Percentiles rank a stretch among this genome's conserved stretches.
Evolutionary conservation across 495 filamentous ascomycete genomes (phyloP).

Genomic region (Amniculicola lignicola): DNA sequence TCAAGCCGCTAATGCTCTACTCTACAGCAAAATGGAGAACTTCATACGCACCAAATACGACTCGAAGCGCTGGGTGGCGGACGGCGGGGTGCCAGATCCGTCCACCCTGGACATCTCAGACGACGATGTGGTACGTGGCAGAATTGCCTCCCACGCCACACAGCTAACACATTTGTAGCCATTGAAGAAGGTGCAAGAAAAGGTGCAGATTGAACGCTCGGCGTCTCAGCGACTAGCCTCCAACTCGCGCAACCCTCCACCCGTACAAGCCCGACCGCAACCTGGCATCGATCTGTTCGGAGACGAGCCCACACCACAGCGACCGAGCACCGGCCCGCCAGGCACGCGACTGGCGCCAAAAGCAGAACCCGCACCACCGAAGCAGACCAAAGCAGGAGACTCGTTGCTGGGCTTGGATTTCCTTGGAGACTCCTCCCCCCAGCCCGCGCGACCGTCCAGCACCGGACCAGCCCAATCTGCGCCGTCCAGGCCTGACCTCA

Average conservation of each 20-base stretch:
- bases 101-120: slow-evolving; percentile 80
- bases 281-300: slow-evolving; percentile 61
- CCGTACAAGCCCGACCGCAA: slow-evolving; percentile 44
- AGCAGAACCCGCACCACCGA: slow-evolving; percentile 58
- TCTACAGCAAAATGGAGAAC: slow-evolving; percentile 85
- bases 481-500: slow-evolving; percentile 86
- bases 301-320: slow-evolving; percentile 51
- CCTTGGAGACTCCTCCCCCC: slow-evolving; percentile 66
- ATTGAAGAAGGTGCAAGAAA: slow-evolving; percentile 69
- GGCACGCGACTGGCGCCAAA: slow-evolving; percentile 58
- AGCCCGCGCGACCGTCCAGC: slow-evolving; percentile 67
- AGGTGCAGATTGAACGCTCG: slow-evolving; percentile 63
- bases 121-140: slow-evolving; percentile 45
- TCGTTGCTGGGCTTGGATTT: slow-evolving; percentile 93
- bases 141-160: background rate
- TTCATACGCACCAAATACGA: slow-evolving; percentile 99
- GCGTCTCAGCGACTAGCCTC: slow-evolving; percentile 51
- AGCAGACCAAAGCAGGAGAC: slow-evolving; percentile 68
- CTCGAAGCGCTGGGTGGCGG: slow-evolving; percentile 97
- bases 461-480: slow-evolving; percentile 52
- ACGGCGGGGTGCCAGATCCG: slow-evolving; percentile 89
- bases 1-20: slow-evolving; percentile 16
- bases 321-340: slow-evolving; percentile 64
- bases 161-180: slow-evolving; percentile 47
- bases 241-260: slow-evolving; percentile 45